Evolutionary conservation across 2,329 filamentous ascomycete species (phyloP).

Genomic region (Fusarium sublunatum): DNA sequence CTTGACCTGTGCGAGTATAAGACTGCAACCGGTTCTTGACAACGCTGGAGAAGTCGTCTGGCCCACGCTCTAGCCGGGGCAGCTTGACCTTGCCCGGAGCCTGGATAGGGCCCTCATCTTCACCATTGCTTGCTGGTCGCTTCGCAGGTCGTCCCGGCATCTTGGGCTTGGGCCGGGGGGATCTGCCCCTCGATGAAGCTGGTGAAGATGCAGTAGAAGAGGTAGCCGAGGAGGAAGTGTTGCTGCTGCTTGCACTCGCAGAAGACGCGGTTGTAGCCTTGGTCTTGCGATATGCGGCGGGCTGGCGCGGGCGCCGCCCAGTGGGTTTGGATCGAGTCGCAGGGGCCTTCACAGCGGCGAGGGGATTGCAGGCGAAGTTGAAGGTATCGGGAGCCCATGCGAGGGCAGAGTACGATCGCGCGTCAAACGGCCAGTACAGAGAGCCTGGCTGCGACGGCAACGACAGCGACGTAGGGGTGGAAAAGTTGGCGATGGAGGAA

Average conservation of each 20-base stretch:
- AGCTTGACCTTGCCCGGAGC: slow-evolving; percentile 58
- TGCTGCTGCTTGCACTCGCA: slow-evolving; percentile 17
- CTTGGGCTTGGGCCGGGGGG: slow-evolving; percentile 37
- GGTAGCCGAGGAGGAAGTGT: slow-evolving; percentile 16
- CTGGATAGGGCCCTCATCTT: slow-evolving; percentile 48
- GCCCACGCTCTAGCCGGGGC: slow-evolving; percentile 60
- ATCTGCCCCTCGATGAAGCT: slow-evolving; percentile 30
- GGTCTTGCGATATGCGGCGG: slow-evolving; percentile 34
- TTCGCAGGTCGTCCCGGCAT: slow-evolving; percentile 42
- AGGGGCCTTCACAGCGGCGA: slow-evolving; percentile 28
- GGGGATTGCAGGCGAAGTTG: slow-evolving; percentile 26
- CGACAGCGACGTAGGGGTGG: slow-evolving; percentile 25
- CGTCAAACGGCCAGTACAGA: slow-evolving; percentile 37
- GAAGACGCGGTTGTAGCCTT: slow-evolving; percentile 30
- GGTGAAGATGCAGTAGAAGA: slow-evolving; percentile 32
- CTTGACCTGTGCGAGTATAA: slow-evolving; percentile 78
- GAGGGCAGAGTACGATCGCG: slow-evolving; percentile 31
- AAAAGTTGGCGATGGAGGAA: slow-evolving; percentile 42
- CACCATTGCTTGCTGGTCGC: slow-evolving; percentile 43
- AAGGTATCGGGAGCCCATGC: slow-evolving; percentile 38
- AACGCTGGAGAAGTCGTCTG: slow-evolving; percentile 65
- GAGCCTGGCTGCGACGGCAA: slow-evolving; percentile 24
- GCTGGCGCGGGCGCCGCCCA: slow-evolving; percentile 44
- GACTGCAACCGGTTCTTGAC: slow-evolving; percentile 67
- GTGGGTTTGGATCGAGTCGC: slow-evolving; percentile 31